Evolutionary conservation across 2,329 filamentous ascomycete genomes (phyloP).

Genomic region (Sordariomycetes sp.): DNA sequence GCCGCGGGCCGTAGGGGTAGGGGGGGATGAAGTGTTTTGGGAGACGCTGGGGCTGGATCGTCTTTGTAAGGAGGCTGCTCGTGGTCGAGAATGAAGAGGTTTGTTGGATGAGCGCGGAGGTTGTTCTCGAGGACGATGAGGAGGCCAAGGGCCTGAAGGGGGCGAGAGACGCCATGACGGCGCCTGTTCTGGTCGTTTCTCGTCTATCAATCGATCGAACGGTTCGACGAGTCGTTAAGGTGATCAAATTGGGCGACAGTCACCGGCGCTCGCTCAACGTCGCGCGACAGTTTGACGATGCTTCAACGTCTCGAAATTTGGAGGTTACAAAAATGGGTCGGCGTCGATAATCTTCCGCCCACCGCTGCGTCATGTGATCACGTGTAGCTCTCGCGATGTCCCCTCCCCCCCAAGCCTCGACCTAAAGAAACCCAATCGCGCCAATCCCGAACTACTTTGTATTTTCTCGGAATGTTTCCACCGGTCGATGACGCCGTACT

Average conservation of each 20-base stretch:
- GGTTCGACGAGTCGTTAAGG: no score
- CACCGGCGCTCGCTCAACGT: no score
- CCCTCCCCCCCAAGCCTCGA: no score
- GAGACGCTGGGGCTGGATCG: constrained; percentile 32
- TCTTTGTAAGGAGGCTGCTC: constrained; percentile 22
- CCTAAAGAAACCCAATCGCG: no score
- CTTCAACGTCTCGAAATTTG: no score
- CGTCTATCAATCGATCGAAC: no score
- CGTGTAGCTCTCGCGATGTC: constrained; percentile 22
- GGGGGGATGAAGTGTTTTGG: constrained; percentile 44
- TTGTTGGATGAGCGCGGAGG: no score
- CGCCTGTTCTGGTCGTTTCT: not conserved
- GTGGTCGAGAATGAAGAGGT: constrained; percentile 32
- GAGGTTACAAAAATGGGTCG: no score
- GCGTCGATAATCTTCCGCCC: no score
- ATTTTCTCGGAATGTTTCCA: constrained; percentile 38
- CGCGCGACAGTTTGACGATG: no score
- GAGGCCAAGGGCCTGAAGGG: constrained; percentile 6
- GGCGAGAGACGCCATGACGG: constrained; percentile 3
- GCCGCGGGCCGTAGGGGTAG: constrained; percentile 66
- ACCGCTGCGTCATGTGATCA: constrained; percentile 28
- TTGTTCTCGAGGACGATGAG: constrained; percentile 4
- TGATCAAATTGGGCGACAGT: no score
- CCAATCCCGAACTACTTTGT: not conserved
- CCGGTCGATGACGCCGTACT: constrained; percentile 47